Conservation (phyloP, 768 basidiomycete genomes). For the Suillus plorans region DNA sequence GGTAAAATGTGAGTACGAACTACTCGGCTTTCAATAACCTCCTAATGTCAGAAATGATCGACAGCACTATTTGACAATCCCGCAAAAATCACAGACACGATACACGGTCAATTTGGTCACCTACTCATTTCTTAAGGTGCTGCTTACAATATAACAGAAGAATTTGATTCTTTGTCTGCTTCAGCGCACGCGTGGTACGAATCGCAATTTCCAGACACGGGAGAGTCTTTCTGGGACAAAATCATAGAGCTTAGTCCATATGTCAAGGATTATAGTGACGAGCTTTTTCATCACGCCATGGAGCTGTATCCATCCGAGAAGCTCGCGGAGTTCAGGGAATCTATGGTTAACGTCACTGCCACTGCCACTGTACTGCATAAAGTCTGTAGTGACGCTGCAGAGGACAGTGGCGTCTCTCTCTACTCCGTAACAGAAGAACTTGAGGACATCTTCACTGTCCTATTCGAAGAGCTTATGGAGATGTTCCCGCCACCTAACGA, state of each 20-base stretch:
- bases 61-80: neutral
- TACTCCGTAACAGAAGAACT: constrained; percentile 21
- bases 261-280: neutral
- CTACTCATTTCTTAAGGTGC: neutral
- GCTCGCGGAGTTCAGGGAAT: neutral
- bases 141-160: neutral
- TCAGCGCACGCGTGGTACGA: neutral
- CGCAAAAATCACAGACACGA: neutral
- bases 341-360: neutral
- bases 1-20: neutral
- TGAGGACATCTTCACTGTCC: constrained; percentile 6
- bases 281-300: neutral
- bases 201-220: neutral
- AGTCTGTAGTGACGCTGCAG: neutral
- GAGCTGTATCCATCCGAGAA: neutral
- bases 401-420: constrained; percentile 7
- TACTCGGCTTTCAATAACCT: too few relatives aligned
- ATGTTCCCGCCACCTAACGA: constrained; percentile 30
- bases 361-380: neutral
- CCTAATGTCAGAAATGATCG: neutral
- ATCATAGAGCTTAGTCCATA: neutral
- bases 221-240: neutral
- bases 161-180: neutral
- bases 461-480: constrained; percentile 25
- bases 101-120: constrained; percentile 1